A percentile compares a stretch with the other conserved stretches of the same genome.
Conservation (phyloP, 257 asterid species). For the Verbena officinalis region DNA sequence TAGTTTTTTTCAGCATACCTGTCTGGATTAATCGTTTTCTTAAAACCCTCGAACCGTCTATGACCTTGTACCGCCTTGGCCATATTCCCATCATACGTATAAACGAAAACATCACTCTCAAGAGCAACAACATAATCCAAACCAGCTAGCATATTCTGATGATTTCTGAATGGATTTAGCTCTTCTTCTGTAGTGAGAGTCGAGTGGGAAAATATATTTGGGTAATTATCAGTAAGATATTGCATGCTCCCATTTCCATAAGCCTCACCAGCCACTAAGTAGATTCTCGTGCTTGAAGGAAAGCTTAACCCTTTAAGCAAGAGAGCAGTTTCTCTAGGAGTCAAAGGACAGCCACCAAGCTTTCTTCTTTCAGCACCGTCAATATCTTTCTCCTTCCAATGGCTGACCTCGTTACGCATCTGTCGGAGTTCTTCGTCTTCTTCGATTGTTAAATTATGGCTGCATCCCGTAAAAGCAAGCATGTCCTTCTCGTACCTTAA, state of each 20-base stretch:
- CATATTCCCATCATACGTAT: constrained; percentile 96
- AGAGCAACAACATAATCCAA: constrained; percentile 92
- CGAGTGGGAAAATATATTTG: constrained; percentile 76
- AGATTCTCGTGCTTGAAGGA: constrained; percentile 76
- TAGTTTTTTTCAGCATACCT: constrained; percentile 44
- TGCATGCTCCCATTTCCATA: constrained; percentile 92
- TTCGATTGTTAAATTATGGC: constrained; percentile 80
- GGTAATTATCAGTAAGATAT: constrained; percentile 72
- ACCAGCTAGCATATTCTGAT: constrained; percentile 97
- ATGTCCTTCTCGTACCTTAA: constrained; percentile 95
- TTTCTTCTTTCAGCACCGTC: constrained; percentile 78
- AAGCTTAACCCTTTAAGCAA: constrained; percentile 82
- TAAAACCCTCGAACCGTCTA: constrained; percentile 84
- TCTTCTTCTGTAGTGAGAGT: constrained; percentile 76
- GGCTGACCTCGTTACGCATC: constrained; percentile 88
- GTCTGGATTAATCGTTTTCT: constrained; percentile 87
- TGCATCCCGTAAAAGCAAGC: constrained; percentile 98
- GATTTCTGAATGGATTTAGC: constrained; percentile 65
- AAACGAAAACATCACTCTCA: constrained; percentile 78
- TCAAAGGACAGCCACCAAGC: constrained; percentile 92
- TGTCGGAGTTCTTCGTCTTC: constrained; percentile 81
- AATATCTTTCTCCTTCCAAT: constrained; percentile 98
- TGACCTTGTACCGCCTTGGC: constrained; percentile 99
- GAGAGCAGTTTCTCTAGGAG: constrained; percentile 95
- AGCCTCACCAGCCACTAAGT: constrained; percentile 95